Evolutionary conservation across 1,284 basidiomycete species (phyloP).

Genomic region (Schizopora paradoxa): DNA sequence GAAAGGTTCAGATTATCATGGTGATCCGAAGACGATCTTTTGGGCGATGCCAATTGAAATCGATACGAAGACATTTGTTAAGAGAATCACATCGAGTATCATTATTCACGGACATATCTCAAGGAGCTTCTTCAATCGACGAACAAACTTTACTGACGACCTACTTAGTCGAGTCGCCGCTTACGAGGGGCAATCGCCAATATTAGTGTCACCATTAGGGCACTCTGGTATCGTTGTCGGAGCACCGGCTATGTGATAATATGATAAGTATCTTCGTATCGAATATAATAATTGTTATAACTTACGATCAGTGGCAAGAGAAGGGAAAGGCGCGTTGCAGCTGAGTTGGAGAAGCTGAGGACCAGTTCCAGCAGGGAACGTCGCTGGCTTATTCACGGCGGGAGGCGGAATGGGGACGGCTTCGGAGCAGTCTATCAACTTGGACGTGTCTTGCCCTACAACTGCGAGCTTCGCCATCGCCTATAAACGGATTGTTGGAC

Average conservation of each 20-base stretch:
- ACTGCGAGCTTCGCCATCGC: conserved; percentile 27
- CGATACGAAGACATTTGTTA: too few species aligned
- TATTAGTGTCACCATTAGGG: conserved; percentile 13
- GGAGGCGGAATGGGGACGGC: conserved; percentile 28
- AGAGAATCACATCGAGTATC: too few species aligned
- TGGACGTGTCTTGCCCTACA: conserved; percentile 27
- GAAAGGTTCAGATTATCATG: too few species aligned
- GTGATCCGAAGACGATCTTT: too few species aligned
- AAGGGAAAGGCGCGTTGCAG: conserved; percentile 15
- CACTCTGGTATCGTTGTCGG: conserved; percentile 13
- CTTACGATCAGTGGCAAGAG: conserved; percentile 12
- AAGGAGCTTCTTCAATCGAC: too few species aligned
- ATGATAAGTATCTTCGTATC: neutral
- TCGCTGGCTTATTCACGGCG: neutral
- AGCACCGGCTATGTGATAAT: conserved; percentile 7
- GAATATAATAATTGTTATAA: neutral
- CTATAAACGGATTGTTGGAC: neutral
- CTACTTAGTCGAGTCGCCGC: too few species aligned
- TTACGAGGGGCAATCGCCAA: conserved; percentile 16
- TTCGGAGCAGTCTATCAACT: conserved; percentile 33
- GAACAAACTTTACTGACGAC: too few species aligned
- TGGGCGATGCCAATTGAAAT: too few species aligned
- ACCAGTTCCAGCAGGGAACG: conserved; percentile 17
- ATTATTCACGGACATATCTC: too few species aligned
- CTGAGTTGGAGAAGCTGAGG: conserved; percentile 11